These are phyloP conservation scores for Thyridium curvatum DNA, from an alignment of 2,329 filamentous ascomycete genomes.

Conservation along the genomic window DNA sequence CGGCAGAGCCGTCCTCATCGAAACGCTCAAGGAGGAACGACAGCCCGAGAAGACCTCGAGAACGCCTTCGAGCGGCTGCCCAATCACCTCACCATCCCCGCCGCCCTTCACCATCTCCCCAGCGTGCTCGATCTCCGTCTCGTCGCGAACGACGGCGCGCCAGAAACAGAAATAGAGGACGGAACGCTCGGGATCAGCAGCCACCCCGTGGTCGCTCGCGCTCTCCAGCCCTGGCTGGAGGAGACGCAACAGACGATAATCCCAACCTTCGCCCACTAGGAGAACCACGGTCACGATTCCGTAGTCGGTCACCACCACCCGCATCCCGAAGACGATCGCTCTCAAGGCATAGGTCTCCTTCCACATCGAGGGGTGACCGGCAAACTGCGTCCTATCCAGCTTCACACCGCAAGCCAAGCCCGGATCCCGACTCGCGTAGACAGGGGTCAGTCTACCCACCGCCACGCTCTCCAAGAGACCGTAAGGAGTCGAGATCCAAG, in stretches of 20 bases:
- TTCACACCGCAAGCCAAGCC: constrained; percentile 12
- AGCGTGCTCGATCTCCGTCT: constrained; percentile 13
- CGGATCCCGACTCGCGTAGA: constrained; percentile 6
- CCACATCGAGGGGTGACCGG: constrained; percentile 9
- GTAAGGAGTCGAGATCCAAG: constrained; percentile 5
- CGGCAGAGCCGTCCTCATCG: constrained; percentile 9
- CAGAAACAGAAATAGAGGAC: constrained; percentile 13
- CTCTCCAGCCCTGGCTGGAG: constrained; percentile 11
- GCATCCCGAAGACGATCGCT: constrained; percentile 12
- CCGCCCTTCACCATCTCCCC: constrained; percentile 8
- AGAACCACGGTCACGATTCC: constrained; percentile 12
- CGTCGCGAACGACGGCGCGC: constrained; percentile 14
- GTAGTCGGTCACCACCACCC: constrained; percentile 6
- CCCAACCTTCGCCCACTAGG: constrained; percentile 9
- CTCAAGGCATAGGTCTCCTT: constrained; percentile 12
- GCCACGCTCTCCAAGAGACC: constrained; percentile 8
- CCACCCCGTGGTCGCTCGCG: constrained; percentile 17
- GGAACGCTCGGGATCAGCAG: constrained; percentile 8
- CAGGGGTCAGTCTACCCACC: not conserved
- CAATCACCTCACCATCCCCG: constrained; percentile 1
- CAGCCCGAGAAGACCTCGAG: constrained; percentile 3
- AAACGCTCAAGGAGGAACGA: constrained; percentile 8
- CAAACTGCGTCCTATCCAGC: constrained; percentile 13
- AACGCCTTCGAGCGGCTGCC: not conserved
- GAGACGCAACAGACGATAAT: constrained; percentile 8